Evolutionary conservation across 257 asterid genomes (phyloP), one percentile per base, ranked within the genome.

Genomic region (Salvia splendens): DNA sequence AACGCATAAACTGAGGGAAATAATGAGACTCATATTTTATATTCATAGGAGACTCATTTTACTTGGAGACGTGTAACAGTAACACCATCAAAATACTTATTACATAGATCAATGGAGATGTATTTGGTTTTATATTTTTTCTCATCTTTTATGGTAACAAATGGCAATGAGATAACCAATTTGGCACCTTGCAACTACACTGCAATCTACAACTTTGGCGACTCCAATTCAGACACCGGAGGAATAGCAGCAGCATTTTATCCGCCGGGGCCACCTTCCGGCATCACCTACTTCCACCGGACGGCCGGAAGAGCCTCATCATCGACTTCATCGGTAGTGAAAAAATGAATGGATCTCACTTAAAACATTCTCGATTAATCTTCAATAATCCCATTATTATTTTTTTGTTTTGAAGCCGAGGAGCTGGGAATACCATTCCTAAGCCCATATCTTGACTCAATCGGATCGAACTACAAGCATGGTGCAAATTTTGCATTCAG

Each of bases 161-260:
- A 77, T 52, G 77, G 68, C 20, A 49, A 55, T 11, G 64, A 60
- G 8, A 7, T 24, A 24, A 24, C 20, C 20, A 17, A 17, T 17
- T 17, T 17, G 20, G 20, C 30, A 24, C 30, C 32, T 5, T 84
- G 96, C 68, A 46, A 61, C 8, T 84, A 36, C 73, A 79, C 88
- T 5, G 90, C 89, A 12, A 57, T 86, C 50, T 86, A 77, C 83
- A 83, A 83, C 70, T 88, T 88, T 7, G 94, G 96, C 0, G 94
- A 88, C 43, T 88, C 96, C 0, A 88, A 88, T 56, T 83, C 96
- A 0, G 93, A 88, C 65, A 86, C 93, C 2, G 93, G 96, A 7
- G 93, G 86, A 16, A 68, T 63, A 0, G 75, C 84, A 0, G 88
- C 94, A 0, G 89, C 84, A 0, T 86, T 84, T 47, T 86, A 74